These are phyloP conservation scores for Rhypophila decipiens DNA, from an alignment of 495 filamentous ascomycete genomes.

Conservation along the genomic window DNA sequence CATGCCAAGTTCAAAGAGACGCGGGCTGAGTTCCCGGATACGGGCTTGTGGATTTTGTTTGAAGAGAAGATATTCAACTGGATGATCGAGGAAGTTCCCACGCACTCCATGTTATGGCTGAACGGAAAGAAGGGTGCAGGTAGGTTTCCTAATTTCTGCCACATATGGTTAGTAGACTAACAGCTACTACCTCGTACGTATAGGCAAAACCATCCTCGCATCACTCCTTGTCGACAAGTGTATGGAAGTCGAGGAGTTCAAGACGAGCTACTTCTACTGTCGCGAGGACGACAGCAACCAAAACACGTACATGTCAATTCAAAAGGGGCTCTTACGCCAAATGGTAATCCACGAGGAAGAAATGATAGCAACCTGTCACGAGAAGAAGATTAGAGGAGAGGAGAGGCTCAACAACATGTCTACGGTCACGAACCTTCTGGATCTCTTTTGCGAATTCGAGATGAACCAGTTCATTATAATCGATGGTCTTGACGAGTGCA, in stretches of 20 bases:
- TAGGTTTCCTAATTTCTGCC: too few relatives aligned
- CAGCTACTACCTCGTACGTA: too few relatives aligned
- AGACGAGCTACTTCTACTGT: constrained; percentile 39
- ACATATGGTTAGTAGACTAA: too few relatives aligned
- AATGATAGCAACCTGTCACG: constrained; percentile 26
- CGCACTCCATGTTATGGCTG: constrained; percentile 30
- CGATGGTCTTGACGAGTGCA: constrained; percentile 43
- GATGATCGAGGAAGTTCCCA: constrained; percentile 13
- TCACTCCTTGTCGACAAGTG: constrained; percentile 31
- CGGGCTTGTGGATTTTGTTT: constrained; percentile 30
- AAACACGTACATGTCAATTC: constrained; percentile 25
- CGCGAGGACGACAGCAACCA: constrained; percentile 25
- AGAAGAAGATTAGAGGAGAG: constrained; percentile 21
- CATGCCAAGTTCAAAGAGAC: constrained; percentile 25
- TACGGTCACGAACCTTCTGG: constrained; percentile 23
- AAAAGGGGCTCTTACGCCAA: constrained; percentile 30
- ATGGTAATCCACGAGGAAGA: constrained; percentile 25
- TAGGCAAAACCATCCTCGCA: constrained; percentile 40
- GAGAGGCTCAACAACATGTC: constrained; percentile 19
- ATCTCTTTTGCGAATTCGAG: constrained; percentile 18
- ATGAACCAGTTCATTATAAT: constrained; percentile 31
- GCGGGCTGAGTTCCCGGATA: constrained; percentile 19
- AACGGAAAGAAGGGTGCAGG: constrained; percentile 41
- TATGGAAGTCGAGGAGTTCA: constrained; percentile 7
- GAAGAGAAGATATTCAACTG: constrained; percentile 22